Evolutionary conservation across 345 rosid species (phyloP), one percentile per base, ranked within the genome.

Genomic region (Gossypium rotundifolium): DNA sequence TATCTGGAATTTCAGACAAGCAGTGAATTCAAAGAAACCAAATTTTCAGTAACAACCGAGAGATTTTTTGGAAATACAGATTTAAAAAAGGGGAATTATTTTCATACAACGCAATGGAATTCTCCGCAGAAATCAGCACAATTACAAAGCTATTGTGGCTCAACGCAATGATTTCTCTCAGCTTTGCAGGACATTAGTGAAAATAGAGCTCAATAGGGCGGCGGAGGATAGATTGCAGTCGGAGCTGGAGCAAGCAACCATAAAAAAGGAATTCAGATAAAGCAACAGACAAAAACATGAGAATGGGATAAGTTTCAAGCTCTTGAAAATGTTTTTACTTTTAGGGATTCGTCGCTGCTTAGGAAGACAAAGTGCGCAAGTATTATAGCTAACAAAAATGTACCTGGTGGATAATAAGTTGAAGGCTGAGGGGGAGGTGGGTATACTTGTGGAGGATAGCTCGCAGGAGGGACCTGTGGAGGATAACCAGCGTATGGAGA

Each of bases 381-480:
- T 11, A 11, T 4, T 33, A 18, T 40, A 40, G 69, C 69, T 42
- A 42, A 65, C 16, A 7, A 45, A 23, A 40, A 65, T 33, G 61
- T 67, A 83, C 84, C 82, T 79, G 82, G 82, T 76, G 83, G 86
- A 65, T 76, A 76, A 69, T 76, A 80, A 29, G 85, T 69, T 13
- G 85, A 53, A 42, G 77, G 22, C 58, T 48, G 58, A 25, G 72
- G 72, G 40, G 44, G 58, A 52, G 73, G 72, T 17, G 79, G 81
- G 45, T 78, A 64, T 29, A 61, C 54, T 29, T 76, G 75, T 25
- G 79, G 81, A 25, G 82, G 79, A 72, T 82, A 61, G 17, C 38
- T n/a, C 0, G 80, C 76, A 68, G 74, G 48, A 62, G 33, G 62
- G 16, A 33, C 33, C 25, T 59, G 72, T 16, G 23, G 25, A 69